These are phyloP conservation scores for Cornus florida DNA, from an alignment of 148 eudicot genomes.

Conservation along the genomic window DNA sequence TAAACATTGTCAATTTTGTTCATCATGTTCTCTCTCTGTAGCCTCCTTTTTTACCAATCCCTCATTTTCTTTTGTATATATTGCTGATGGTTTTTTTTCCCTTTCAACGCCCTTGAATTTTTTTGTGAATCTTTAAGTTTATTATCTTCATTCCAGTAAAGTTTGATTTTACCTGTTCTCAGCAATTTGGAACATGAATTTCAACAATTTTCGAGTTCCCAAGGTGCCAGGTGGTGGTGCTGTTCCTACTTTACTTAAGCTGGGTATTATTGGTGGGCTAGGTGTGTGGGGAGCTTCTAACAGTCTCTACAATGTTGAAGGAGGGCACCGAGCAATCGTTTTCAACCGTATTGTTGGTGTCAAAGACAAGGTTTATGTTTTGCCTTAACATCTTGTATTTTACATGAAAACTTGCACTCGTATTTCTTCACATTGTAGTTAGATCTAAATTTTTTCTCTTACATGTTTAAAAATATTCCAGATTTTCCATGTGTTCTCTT, in stretches of 20 bases:
- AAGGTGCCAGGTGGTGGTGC: slow-evolving; percentile 83
- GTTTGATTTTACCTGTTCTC: slow-evolving; percentile 6
- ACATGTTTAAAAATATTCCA: neutral
- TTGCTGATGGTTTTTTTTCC: neutral
- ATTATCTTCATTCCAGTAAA: neutral
- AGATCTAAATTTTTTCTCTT: neutral
- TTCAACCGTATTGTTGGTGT: slow-evolving; percentile 86
- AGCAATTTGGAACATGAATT: slow-evolving; percentile 49
- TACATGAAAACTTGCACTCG: neutral
- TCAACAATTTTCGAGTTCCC: slow-evolving; percentile 74
- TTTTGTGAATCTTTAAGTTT: no score
- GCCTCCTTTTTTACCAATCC: neutral
- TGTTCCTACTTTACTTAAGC: slow-evolving; percentile 59
- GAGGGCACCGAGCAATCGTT: slow-evolving; percentile 92
- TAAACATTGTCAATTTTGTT: no score
- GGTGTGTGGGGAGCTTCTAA: slow-evolving; percentile 69
- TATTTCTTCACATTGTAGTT: neutral
- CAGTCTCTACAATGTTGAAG: slow-evolving; percentile 91
- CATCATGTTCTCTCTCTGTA: neutral
- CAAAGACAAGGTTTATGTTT: slow-evolving; percentile 73
- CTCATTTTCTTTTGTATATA: neutral
- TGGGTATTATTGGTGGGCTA: slow-evolving; percentile 63
- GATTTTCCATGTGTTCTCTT: neutral
- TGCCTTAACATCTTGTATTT: neutral
- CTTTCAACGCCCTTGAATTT: neutral